Conservation (phyloP, 306 rosid genomes). For the Mimosa pudica region DNA sequence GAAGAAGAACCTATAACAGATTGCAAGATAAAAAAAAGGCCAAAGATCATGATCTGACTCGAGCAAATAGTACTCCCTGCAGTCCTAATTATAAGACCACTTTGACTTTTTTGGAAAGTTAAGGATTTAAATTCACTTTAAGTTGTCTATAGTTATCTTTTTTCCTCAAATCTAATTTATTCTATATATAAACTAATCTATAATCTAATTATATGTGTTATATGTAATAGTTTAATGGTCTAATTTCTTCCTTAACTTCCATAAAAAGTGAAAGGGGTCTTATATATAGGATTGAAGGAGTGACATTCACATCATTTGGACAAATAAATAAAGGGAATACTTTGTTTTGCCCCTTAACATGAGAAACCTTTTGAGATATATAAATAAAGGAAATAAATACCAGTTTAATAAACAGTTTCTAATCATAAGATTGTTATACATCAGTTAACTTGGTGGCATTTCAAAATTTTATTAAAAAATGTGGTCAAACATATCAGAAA, state of each 20-base stretch:
- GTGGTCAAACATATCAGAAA: neutral
- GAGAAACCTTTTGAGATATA: constrained; percentile 10
- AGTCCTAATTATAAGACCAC: no score
- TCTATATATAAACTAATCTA: no score
- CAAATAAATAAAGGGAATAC: neutral
- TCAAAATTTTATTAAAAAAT: constrained; percentile 9
- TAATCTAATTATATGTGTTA: no score
- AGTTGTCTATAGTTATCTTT: no score
- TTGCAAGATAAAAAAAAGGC: constrained; percentile 23
- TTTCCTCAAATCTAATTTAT: no score
- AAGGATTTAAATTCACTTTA: no score
- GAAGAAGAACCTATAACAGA: constrained; percentile 79
- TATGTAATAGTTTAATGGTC: no score
- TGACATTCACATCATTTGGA: constrained; percentile 15
- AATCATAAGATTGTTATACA: neutral
- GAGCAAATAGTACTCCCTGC: constrained; percentile 4
- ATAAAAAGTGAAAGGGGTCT: no score
- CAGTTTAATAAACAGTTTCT: neutral
- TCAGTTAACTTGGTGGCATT: neutral
- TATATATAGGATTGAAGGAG: no score
- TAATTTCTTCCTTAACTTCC: no score
- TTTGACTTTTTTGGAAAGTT: no score
- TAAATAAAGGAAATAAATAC: neutral
- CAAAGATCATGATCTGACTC: constrained; percentile 17
- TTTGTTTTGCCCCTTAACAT: neutral